Evolutionary conservation across 139 green algal genomes (phyloP).

Genomic region (Pleodorina starrii): DNA sequence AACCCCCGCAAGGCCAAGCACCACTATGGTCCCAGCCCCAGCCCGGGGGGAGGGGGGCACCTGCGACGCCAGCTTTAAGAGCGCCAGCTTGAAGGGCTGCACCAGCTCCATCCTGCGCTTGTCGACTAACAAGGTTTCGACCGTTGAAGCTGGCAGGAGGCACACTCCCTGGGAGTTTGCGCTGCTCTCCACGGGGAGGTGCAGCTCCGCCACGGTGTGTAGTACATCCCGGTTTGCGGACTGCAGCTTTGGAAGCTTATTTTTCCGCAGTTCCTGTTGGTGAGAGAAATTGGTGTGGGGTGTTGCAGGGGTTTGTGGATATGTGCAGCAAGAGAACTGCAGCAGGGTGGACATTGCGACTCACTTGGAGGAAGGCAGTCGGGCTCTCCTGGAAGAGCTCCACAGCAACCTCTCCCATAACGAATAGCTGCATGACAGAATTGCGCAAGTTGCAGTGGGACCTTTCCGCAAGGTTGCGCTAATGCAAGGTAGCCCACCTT

Average conservation of each 20-base stretch:
- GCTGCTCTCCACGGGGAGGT: slow-evolving; percentile 76
- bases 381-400: slow-evolving; percentile 86
- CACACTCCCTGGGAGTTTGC: slow-evolving; percentile 60
- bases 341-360: neutral
- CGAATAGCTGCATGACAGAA: slow-evolving; percentile 73
- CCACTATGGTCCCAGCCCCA: neutral
- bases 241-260: slow-evolving; percentile 75
- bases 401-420: slow-evolving; percentile 82
- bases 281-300: neutral
- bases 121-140: slow-evolving; percentile 80
- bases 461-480: too few relatives aligned
- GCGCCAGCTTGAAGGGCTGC: slow-evolving; percentile 84
- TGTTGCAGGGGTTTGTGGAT: neutral
- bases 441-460: neutral
- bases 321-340: neutral
- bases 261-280: slow-evolving; percentile 78
- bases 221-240: slow-evolving; percentile 70
- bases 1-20: too few relatives aligned
- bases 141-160: slow-evolving; percentile 74
- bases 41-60: slow-evolving; percentile 6
- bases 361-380: slow-evolving; percentile 79
- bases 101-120: slow-evolving; percentile 75
- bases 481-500: slow-evolving; percentile 56
- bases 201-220: slow-evolving; percentile 72
- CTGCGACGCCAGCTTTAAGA: slow-evolving; percentile 86